Evolutionary conservation across 202 grass and related monocot species (phyloP), one percentile per base, ranked within the genome.

Genomic region (Setaria viridis): DNA sequence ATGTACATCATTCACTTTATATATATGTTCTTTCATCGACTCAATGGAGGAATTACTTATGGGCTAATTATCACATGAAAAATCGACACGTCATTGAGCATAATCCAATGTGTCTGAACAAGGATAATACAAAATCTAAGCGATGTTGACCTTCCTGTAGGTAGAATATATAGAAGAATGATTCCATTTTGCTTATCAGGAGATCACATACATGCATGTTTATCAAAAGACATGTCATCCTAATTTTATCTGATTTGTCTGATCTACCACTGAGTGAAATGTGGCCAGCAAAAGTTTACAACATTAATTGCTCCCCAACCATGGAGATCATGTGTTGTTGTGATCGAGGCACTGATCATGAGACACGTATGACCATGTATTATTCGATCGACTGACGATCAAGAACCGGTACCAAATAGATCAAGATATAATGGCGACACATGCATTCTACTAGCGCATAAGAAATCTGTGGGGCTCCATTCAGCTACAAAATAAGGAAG

Each of bases 71-170:
- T 65, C 58, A 8, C 80, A 73, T 70, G 48, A 54, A 72, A 48
- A 50, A 51, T 70, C 74, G 66, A 90, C 79, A 90, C 57, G 41
- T 78, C 73, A 82, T 73, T 54, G 20, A 86, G 39, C 72, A 83
- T 29, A 50, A 79, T 25, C 58, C 51, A 41, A 79, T 41, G 15
- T 73, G 57, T 83, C 67, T 54, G 45, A 50, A 76, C 32, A 80
- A 62, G 25, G 80, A 87, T 90, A 76, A 45, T 62, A 75, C 60
- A 63, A 62, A 91, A 87, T 91, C 89, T 51, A 62, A 25, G 50
- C 3, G 67, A 67, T 12, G 34, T 62, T 70, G 80, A 80, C 88
- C 55, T 71, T 54, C 35, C 29, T 62, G 9, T 48, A 16, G 45
- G 15, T 68, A 63, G 41, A 72, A 83, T 73, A n/a, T 53, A 78